phyloP scores from a whole-genome alignment of 2,329 filamentous ascomycete genomes.

The Colletotrichum filicis region DNA sequence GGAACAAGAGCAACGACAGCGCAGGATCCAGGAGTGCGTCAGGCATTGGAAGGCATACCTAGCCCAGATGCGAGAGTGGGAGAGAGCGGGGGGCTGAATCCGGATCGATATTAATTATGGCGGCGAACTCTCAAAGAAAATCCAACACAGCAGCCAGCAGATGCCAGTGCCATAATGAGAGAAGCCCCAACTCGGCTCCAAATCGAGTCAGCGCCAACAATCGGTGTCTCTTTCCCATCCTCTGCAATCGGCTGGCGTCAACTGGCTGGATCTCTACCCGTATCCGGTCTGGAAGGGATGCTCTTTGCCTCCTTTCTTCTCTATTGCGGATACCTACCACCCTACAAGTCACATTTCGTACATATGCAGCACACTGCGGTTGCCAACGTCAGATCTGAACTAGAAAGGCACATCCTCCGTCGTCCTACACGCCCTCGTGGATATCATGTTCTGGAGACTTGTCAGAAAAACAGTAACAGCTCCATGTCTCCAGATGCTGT shows the following conservation, averaged over 20 bases:
- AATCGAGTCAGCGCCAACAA: constrained; percentile 27
- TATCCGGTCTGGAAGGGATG: not conserved
- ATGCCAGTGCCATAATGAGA: not conserved
- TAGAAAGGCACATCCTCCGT: constrained; percentile 29
- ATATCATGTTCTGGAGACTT: constrained; percentile 26
- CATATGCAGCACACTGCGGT: too few species aligned
- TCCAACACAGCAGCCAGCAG: not conserved
- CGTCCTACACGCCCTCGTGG: constrained; percentile 14
- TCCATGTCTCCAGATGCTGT: constrained; percentile 17
- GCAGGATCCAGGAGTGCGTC: not conserved
- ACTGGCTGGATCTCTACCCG: not conserved
- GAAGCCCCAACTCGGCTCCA: not conserved
- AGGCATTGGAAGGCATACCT: not conserved
- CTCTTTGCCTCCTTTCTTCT: not conserved
- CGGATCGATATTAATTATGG: not conserved
- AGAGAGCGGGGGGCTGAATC: not conserved
- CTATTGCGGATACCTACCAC: not conserved
- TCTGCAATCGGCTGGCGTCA: constrained; percentile 24
- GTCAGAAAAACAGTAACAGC: constrained; percentile 6
- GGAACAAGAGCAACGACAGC: not conserved
- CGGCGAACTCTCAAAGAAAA: constrained; percentile 4
- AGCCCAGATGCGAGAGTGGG: not conserved
- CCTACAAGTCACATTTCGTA: not conserved
- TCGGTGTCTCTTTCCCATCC: not conserved
- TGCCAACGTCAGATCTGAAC: constrained; percentile 25